Percentiles rank a stretch among this genome's conserved stretches.
Evolutionary conservation across 2,329 filamentous ascomycete genomes (phyloP).

Genomic region (Taxawa tesnikishii): DNA sequence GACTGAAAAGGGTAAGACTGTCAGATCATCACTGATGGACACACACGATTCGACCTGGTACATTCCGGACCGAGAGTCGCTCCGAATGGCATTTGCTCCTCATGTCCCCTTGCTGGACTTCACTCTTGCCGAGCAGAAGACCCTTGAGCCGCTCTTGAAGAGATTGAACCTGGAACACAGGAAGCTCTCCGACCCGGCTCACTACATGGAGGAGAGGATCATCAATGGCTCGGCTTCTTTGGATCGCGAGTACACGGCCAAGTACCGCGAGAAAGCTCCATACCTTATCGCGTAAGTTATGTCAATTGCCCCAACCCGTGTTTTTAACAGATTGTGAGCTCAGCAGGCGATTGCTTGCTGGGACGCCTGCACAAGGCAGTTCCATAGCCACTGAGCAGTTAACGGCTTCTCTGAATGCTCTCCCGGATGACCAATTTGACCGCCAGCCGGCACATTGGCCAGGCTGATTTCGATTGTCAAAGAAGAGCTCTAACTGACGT

Average conservation of each 20-base stretch:
- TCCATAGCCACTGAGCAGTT: too few species aligned
- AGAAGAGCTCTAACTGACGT: background rate
- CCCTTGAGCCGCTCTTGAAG: slow-evolving; percentile 1
- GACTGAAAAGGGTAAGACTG: background rate
- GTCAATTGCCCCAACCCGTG: background rate
- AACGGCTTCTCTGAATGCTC: too few species aligned
- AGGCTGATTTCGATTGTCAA: too few species aligned
- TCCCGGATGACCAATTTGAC: too few species aligned
- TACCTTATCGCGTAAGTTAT: slow-evolving; percentile 2
- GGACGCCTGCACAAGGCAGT: too few species aligned
- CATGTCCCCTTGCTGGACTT: slow-evolving; percentile 1
- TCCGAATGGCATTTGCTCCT: background rate
- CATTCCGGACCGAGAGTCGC: background rate
- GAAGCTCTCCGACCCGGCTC: background rate
- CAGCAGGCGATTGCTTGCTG: too few species aligned
- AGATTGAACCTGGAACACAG: background rate
- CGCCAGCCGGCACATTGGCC: too few species aligned
- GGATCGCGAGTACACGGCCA: background rate
- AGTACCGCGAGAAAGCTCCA: background rate
- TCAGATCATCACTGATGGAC: background rate
- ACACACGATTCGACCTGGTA: background rate
- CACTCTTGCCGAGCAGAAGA: background rate
- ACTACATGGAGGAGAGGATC: background rate
- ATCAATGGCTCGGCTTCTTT: slow-evolving; percentile 1
- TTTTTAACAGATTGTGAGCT: too few species aligned